Evolutionary conservation across 345 rosid species (phyloP), one percentile per base, ranked within the genome.

Genomic region (Eucalyptus globulus): DNA sequence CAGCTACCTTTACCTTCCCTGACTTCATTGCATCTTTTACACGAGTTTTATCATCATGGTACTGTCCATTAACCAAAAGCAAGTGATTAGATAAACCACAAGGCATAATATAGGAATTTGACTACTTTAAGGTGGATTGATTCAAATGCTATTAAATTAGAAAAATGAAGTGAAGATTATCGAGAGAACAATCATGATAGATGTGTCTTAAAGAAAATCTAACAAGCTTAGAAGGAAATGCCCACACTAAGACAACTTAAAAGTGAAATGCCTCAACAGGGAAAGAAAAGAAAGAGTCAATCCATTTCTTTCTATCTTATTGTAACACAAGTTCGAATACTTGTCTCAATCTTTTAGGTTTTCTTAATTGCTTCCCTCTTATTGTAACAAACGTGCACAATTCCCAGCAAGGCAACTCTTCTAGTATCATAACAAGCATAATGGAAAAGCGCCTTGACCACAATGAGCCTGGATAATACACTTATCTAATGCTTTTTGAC

Each of bases 21-120:
- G 90, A 90, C 92, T 98, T 98, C 96, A 98, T 93, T 87, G 93
- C 95, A 88, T 98, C 98, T 92, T 98, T 98, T 86, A 96, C 88
- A 22, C 87, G 93, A 88, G 91, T 93, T 93, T 95, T 98, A 92
- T 98, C 98, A 90, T 97, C 97, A 91, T 94, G 96, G 90, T 95
- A 97, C 99, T 98, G 95, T 85, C 69, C 87, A 94, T 80, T 86
- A 17, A 86, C 83, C 90, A 72, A 88, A 40, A 21, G 51, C 81
- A 50, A 87, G 80, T 51, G 83, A 76, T 76, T 21, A 76, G 85
- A 40, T 40, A 76, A 40, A 40, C 85, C 85, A 21, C 45, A 51
- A 89, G 43, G 15, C 47, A 40, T 76, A 22, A 76, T 11, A 76
- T 40, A 21, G 47, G 47, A 76, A 76, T 21, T 40, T 22, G 16